phyloP scores from a whole-genome alignment of 2,329 filamentous ascomycete genomes.

The Mollisia scopiformis region DNA sequence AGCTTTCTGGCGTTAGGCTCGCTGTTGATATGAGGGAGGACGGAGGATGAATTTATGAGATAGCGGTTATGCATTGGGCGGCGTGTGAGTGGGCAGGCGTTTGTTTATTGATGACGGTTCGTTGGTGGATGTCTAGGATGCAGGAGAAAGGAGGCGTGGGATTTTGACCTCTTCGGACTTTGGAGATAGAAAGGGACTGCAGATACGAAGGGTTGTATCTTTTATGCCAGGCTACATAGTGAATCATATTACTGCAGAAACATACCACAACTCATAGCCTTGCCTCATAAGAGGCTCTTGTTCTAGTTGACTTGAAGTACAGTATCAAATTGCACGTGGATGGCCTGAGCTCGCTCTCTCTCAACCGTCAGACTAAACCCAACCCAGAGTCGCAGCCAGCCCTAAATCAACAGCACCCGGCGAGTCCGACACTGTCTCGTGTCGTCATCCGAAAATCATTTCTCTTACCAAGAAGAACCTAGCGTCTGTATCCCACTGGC shows the following conservation, averaged over 20 bases:
- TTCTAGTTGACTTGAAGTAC: background rate
- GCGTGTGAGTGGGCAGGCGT: conserved; percentile 21
- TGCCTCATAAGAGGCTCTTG: background rate
- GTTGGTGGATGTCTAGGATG: background rate
- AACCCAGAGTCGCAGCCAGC: no score
- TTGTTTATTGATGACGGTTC: background rate
- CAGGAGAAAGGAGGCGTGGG: background rate
- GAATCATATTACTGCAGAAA: background rate
- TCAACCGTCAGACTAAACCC: background rate
- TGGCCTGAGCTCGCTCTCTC: background rate
- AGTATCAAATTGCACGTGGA: background rate
- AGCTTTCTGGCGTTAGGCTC: conserved; percentile 19
- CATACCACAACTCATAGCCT: background rate
- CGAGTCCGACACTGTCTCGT: conserved; percentile 4
- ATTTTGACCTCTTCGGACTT: background rate
- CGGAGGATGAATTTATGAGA: conserved; percentile 2
- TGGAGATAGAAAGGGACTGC: background rate
- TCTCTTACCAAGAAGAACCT: background rate
- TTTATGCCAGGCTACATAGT: background rate
- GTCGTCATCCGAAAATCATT: conserved; percentile 2
- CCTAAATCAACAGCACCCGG: no score
- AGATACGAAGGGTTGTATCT: background rate
- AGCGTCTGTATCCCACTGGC: background rate
- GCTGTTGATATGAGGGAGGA: conserved; percentile 24
- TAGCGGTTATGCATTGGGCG: conserved; percentile 28